Evolutionary conservation across 768 basidiomycete genomes (phyloP).

Genomic region (Sarcomyxa edulis): DNA sequence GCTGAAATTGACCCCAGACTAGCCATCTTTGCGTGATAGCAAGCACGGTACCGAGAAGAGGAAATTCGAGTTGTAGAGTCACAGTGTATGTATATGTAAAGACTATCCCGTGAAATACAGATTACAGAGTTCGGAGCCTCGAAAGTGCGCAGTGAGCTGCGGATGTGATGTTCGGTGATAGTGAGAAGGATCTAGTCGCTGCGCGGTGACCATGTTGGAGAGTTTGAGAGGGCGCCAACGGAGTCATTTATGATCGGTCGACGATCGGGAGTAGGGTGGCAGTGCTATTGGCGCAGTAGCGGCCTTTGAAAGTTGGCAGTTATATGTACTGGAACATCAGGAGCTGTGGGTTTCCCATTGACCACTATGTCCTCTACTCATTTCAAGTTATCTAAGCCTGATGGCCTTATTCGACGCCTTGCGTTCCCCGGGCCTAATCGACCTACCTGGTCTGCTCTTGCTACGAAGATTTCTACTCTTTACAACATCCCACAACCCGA

Average conservation of each 20-base stretch:
- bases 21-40: constrained; percentile 60
- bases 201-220: too few relatives aligned
- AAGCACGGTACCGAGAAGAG: too few relatives aligned
- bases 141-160: too few relatives aligned
- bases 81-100: too few relatives aligned
- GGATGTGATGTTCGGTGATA: too few relatives aligned
- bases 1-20: constrained; percentile 59
- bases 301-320: constrained; percentile 39
- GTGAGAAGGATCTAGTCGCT: too few relatives aligned
- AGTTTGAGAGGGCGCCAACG: too few relatives aligned
- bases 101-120: too few relatives aligned
- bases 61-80: too few relatives aligned
- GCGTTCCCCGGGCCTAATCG: constrained; percentile 36
- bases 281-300: neutral
- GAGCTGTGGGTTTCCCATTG: constrained; percentile 7
- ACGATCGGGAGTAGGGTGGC: neutral
- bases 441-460: constrained; percentile 57
- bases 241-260: too few relatives aligned
- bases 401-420: constrained; percentile 56
- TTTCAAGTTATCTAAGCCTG: constrained; percentile 61
- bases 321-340: constrained; percentile 8
- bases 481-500: constrained; percentile 51
- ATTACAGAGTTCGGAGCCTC: too few relatives aligned
- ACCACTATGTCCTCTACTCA: constrained; percentile 39
- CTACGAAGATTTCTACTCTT: constrained; percentile 44